Evolutionary conservation across 306 rosid species (phyloP), one percentile per base, ranked within the genome.

Genomic region (Inga laurina): DNA sequence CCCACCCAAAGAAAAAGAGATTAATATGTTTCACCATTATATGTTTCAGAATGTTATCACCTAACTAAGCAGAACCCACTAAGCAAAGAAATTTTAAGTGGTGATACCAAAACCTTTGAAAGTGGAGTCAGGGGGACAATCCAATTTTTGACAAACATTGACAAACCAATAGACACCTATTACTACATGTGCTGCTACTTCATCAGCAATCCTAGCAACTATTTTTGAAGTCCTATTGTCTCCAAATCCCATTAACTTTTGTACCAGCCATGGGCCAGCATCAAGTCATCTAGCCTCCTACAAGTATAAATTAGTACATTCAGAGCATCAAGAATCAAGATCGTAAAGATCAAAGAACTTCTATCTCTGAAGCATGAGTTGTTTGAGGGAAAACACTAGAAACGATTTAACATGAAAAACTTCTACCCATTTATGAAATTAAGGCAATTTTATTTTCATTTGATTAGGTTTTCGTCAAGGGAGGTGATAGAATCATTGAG

Each of bases 261-360:
- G 90, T 79, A 92, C 97, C 8, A 93, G 85, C 51, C 97, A 90
- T 41, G 99, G 98, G 66, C 98, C 99, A 14, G 99, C 99, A 88
- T 93, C 99, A 61, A 96, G 98, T 79, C 99, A 98, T 88, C 99
- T 92, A 66, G 98, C 99, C 86, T 96, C 98, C 99, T 96, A 87
- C 67, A 81, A 71, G 71, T 32, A 74, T 80, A 80, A 69, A 68
- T 37, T 39, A 21, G 37, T 51, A 41, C 37, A 56, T 67, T 61
- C 59, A 80, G 75, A 77, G 79, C 52, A 82, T 71, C 71, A 37
- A 37, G 41, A 37, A 37, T 37, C 8, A 75, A 62, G 64, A 79
- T 78, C 49, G 39, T 74, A 57, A 11, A 45, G 18, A 78, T 74
- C 79, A 69, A 56, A 62, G 45, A 57, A 11, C 37, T 51, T 81